These are phyloP conservation scores for Zygosaccharomyces sapae DNA, from an alignment of 1,139 yeast genomes.

Conservation along the genomic window DNA sequence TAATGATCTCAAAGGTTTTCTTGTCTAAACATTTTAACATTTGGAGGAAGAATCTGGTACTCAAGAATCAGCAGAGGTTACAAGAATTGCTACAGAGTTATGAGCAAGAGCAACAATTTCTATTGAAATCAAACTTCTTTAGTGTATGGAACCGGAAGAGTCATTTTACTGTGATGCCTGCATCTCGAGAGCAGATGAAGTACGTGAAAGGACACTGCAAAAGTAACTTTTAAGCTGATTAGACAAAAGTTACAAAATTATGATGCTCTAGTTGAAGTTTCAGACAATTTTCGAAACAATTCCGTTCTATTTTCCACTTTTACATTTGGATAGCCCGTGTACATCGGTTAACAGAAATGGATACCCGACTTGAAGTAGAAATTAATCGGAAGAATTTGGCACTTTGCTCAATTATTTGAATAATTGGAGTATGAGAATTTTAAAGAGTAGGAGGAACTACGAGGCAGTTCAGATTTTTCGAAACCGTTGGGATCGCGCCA, in stretches of 20 bases:
- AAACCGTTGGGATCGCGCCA: conserved; percentile 39
- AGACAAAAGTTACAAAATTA: conserved; percentile 10
- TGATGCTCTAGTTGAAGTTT: conserved; percentile 13
- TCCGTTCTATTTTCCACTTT: conserved; percentile 15
- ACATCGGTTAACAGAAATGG: conserved; percentile 21
- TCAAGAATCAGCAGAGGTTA: conserved; percentile 14
- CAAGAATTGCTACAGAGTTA: conserved; percentile 11
- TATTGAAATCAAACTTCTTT: conserved; percentile 5
- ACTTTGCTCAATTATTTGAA: conserved; percentile 28
- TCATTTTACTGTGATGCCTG: conserved; percentile 14
- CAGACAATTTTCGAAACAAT: conserved; percentile 25
- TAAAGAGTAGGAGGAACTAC: conserved; percentile 36
- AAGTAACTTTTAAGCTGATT: neutral
- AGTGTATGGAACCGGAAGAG: conserved; percentile 21
- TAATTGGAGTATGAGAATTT: conserved; percentile 34
- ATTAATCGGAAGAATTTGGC: conserved; percentile 23
- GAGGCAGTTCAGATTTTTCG: conserved; percentile 34
- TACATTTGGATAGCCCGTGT: conserved; percentile 16
- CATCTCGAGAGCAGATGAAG: conserved; percentile 9
- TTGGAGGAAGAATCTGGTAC: conserved; percentile 16
- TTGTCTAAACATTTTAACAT: conserved; percentile 11
- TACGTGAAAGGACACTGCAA: conserved; percentile 7
- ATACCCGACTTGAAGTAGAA: conserved; percentile 14
- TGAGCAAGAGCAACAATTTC: conserved; percentile 1
- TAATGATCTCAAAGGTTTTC: conserved; percentile 3